Base-by-base conservation (phyloP, 2,329 filamentous ascomycete species). In the Colletotrichum shisoi region DNA sequence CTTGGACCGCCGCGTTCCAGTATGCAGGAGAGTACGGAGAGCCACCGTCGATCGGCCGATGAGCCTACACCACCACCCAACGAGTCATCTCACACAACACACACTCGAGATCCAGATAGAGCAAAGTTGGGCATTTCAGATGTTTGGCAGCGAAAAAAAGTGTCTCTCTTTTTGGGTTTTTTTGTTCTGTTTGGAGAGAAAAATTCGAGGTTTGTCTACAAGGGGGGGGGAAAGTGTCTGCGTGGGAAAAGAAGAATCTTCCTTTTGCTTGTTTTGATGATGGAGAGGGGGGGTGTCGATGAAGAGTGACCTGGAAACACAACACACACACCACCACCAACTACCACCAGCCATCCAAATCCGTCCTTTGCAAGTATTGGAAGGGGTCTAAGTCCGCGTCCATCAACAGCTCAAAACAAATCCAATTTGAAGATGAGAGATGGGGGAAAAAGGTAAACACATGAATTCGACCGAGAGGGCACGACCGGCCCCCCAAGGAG, bases 361-460 rank as follows among this genome's bases (percentile, higher is more conserved):
- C 45, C 12, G 51, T 49, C 21, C 21, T 37, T 44, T 48, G 44
- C 46, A 27, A 34, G 49, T 31, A 17, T 31, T 46, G 62, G 45
- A 19, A 17, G 17, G 48, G 17, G 19, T 12, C 34, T n/a, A 9
- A 31, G 42, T 45, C 49, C 57, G 52, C 34, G 57, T 51, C 54
- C 53, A 60, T 54, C 57, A 70, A 48, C 37, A 58, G 53, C 44
- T 64, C 44, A 70, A 74, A 73, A 70, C 73, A 76, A 19, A 62
- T 39, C 57, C 52, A 67, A 57, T 24, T 57, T 49, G 51, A 31
- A 45, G 37, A 45, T 31, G 34, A 71, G 34, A 34, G 27, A 11
- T n/a, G 31, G 42, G 3, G 1, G 0, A 11, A 75, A 73, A 74
- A 77, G 76, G 70, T 74, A 77, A 74, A 77, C 75, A 78, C 77